Evolutionary conservation across 129 eudicot species (phyloP), one percentile per base, ranked within the genome.

Genomic region (Lonicera japonica): DNA sequence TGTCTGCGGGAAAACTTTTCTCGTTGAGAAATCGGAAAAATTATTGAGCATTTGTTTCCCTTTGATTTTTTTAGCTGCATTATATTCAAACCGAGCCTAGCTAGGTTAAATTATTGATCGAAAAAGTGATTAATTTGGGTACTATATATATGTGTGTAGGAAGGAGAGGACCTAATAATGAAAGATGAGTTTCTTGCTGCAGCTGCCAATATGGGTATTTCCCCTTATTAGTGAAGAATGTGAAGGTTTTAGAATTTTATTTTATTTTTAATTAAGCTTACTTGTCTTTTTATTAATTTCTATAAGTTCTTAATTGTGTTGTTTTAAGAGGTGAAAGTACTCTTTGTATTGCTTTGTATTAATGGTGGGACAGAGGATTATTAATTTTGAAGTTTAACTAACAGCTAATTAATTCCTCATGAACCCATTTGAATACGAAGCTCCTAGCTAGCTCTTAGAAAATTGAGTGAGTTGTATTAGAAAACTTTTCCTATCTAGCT

Each of bases 161-260:
- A 91, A 75, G 96, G 87, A 69, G 96, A 91, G 34, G 95, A 86
- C 64, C 70, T 79, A 67, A 79, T 86, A 25, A 82, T 87, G 90
- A 91, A 91, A 74, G 97, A 91, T 77, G 98, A 95, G 64, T 82
- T 84, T 75, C 86, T 91, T 55, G 75, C 77, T 43, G 14, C n/a
- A n/a, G n/a, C 97, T 13, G 95, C 92, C 18, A 90, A 86, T 68
- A 80, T 90, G 74, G 97, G 95, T 51, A 83, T 90, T 48, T 78
- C 90, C 11, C 97, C 97, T 16, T 90, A 83, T 70, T 90, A 71
- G n/a, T n/a, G n/a, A n/a, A 51, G 69, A 39, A 64, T 61, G 60
- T 47, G 21, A 70, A 58, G 68, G 22, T 78, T 21, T 69, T 83
- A 79, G 80, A 76, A 73, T 81, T 77, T 65, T 14, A 0, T 72